Evolutionary conservation across 495 filamentous ascomycete genomes (phyloP), one percentile per base, ranked within the genome.

Genomic region (Daldinia grandis): DNA sequence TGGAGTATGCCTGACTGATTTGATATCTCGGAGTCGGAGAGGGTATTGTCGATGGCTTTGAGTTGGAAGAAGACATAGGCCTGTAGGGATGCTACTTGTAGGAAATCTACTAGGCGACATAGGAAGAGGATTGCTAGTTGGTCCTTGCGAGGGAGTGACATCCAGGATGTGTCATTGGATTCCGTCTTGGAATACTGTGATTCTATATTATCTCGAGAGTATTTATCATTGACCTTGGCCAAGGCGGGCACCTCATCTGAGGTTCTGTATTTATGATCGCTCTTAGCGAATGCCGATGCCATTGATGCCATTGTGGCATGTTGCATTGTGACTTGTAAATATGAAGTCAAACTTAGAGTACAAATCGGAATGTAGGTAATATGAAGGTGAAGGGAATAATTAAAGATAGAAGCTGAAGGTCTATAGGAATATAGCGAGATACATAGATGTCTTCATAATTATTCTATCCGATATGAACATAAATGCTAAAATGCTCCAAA

Each of bases 21-120:
- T 5, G 91, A 86, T 55, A 92, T 88, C 50, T 85, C 83, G 5
- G 87, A 81, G 66, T 88, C 84, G 25, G 88, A 85, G n/a, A 90
- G 80, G n/a, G 79, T 83, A 59, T 76, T 70, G 40, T 89, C 84
- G 68, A 90, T 88, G 38, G 86, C 89, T 68, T 87, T 87, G 51
- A 90, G 82, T 77, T 89, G 87, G 60, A 87, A 89, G 78, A 89
- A 90, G 84, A 91, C 87, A 78, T 90, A 92, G 4, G 88, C 79
- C 54, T 82, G 73, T 54, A 83, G 54, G 58, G 80, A 79, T 15
- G 81, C 80, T 64, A 82, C 79, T 74, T 83, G 81, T 55, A 83
- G 78, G 62, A 83, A 83, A 66, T 85, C 83, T 62, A 82, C 83
- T 21, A 85, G 79, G 27, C 83, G 83, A n/a, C 78, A 81, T 19